Conservation (phyloP, 352 stramenopile species). For the Lagenidium giganteum region DNA sequence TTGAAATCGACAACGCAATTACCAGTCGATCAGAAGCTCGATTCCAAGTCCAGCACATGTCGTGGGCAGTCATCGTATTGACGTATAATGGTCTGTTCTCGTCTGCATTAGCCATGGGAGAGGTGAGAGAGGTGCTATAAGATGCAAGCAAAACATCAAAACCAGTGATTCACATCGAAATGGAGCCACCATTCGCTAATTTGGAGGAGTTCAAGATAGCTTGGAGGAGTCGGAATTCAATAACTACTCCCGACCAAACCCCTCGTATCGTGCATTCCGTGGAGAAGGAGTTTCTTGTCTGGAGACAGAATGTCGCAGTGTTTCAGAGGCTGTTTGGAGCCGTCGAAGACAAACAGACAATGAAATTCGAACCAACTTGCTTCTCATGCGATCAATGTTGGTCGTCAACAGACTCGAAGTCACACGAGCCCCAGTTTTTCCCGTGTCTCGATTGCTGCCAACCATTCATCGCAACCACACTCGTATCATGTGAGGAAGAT, state of each 20-base stretch:
- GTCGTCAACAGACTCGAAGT: neutral
- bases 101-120: conserved; percentile 11
- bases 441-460: conserved; percentile 24
- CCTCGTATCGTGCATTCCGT: neutral
- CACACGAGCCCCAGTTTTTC: neutral
- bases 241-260: neutral
- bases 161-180: conserved; percentile 23
- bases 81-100: conserved; percentile 30
- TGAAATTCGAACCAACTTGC: conserved; percentile 1
- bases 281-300: conserved; percentile 19
- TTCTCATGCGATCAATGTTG: neutral
- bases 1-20: neutral
- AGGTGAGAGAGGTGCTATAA: conserved; percentile 15
- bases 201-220: conserved; percentile 20
- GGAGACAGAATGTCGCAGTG: conserved; percentile 13
- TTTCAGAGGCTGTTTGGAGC: conserved; percentile 1
- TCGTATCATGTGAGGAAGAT: neutral
- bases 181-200: conserved; percentile 15
- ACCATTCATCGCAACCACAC: conserved; percentile 8
- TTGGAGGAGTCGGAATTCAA: conserved; percentile 6
- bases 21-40: neutral
- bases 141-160: conserved; percentile 9
- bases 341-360: conserved; percentile 9
- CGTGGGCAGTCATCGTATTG: conserved; percentile 22
- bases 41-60: conserved; percentile 6